phyloP scores from a whole-genome alignment of 208 protist species.

The Wallacemonas rigidus region DNA sequence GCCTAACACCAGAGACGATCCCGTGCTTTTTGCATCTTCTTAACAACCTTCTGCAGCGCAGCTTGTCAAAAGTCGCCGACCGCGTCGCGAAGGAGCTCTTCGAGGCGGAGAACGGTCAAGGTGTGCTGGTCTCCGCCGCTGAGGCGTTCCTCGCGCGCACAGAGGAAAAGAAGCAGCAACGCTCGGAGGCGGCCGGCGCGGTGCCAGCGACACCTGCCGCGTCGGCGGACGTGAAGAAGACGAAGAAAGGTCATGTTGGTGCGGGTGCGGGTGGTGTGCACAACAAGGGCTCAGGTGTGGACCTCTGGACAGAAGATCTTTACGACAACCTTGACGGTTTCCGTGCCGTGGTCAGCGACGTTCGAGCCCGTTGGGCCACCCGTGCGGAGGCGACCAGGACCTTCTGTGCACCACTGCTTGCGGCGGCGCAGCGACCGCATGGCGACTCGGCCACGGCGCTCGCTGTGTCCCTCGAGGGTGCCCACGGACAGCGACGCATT shows the following conservation, averaged over 20 bases:
- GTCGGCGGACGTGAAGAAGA: neutral
- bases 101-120: slow-evolving; percentile 34
- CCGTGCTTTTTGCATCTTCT: slow-evolving; percentile 85
- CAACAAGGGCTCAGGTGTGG: slow-evolving; percentile 1
- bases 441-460: neutral
- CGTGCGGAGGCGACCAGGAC: slow-evolving; percentile 3
- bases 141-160: slow-evolving; percentile 51
- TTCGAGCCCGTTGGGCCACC: slow-evolving; percentile 36
- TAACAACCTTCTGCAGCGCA: slow-evolving; percentile 81
- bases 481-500: slow-evolving; percentile 37
- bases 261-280: neutral
- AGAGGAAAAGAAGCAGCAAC: slow-evolving; percentile 37
- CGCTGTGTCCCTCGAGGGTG: neutral
- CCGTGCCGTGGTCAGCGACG: slow-evolving; percentile 39
- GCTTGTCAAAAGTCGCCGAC: slow-evolving; percentile 84
- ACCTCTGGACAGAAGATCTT: slow-evolving; percentile 64
- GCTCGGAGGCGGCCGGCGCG: neutral
- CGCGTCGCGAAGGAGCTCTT: slow-evolving; percentile 74
- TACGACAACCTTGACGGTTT: slow-evolving; percentile 47
- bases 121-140: slow-evolving; percentile 68
- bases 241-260: slow-evolving; percentile 1
- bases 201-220: neutral
- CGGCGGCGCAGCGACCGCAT: neutral
- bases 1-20: slow-evolving; percentile 56
- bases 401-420: slow-evolving; percentile 15